Percentiles rank a stretch among this genome's conserved stretches.
Conservation (phyloP, 1,139 yeast genomes). For the Yamadazyma sp. region DNA sequence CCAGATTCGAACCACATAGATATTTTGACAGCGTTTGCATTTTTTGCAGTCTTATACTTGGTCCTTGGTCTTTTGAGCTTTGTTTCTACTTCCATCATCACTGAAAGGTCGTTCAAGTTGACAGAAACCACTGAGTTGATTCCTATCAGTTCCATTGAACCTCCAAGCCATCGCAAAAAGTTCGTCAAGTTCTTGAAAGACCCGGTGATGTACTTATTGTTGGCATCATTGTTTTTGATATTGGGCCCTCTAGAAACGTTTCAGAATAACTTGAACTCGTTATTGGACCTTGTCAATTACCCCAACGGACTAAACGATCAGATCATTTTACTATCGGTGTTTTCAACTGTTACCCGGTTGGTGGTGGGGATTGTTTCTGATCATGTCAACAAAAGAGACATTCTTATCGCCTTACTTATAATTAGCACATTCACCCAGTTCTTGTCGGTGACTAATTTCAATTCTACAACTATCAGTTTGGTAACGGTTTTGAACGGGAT, state of each 20-base stretch:
- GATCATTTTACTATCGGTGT: conserved; percentile 39
- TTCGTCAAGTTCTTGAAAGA: conserved; percentile 57
- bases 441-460: conserved; percentile 11
- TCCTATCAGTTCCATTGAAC: conserved; percentile 32
- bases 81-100: conserved; percentile 61
- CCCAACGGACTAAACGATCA: conserved; percentile 53
- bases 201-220: conserved; percentile 63
- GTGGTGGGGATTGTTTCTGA: conserved; percentile 70
- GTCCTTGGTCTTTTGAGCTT: conserved; percentile 59
- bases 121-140: conserved; percentile 24
- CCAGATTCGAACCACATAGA: conserved; percentile 32
- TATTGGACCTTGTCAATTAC: conserved; percentile 31
- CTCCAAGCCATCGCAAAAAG: conserved; percentile 42
- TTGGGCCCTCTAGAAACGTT: conserved; percentile 89
- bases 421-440: conserved; percentile 48
- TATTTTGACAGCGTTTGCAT: conserved; percentile 53
- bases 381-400: conserved; percentile 37
- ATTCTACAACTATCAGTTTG: conserved; percentile 5
- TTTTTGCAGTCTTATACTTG: conserved; percentile 58
- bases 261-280: conserved; percentile 79
- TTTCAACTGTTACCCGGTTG: conserved; percentile 50
- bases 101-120: conserved; percentile 19
- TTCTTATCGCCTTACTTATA: conserved; percentile 40
- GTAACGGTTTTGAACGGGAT: conserved; percentile 63
- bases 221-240: conserved; percentile 62